Evolutionary conservation across 179 eudicot species (phyloP), one percentile per base, ranked within the genome.

Genomic region (Silene vulgaris): DNA sequence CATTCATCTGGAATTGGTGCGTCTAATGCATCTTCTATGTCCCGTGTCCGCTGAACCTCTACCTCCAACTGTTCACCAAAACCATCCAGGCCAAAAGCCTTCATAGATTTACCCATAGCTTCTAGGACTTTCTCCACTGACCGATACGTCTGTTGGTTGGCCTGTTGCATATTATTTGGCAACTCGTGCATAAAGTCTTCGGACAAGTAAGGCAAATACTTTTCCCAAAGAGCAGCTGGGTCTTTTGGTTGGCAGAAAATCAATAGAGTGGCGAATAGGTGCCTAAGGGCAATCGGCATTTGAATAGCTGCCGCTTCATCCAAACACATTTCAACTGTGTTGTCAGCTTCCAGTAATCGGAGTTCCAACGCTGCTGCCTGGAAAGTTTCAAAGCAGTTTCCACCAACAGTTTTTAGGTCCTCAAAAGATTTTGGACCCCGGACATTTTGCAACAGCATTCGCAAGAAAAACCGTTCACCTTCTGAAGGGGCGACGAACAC

Each of bases 181-280:
- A 3, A 35, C 40, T 35, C 5, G 40, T 35, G 40, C 3, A 4
- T 35, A 13, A 67, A 76, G 30, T 83, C 81, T 5, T 77, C 83
- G 0, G 74, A 65, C 16, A 80, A 14, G 5, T 50, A 5, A 0
- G 32, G 4, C 50, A 74, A 81, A 4, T 74, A 77, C 9, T 67
- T 59, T 0, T 69, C n/a, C 81, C 77, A 74, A 0, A 79, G 16
- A 0, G 3, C 28, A 14, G 2, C 13, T 0, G 56, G 66, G 21
- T 74, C 9, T 0, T 16, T 32, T 0, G 82, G 80, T 5, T 68
- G 26, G 19, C 79, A 78, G 45, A 45, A 74, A 0, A 69, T 68
- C 1, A 84, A 61, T 0, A 78, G 9, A 0, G 81, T 79, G 0
- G 87, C 81, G 76, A 75, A 79, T 0, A 79, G 40, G 1, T 74